Base-by-base conservation (phyloP, 257 asterid genomes). In the Lycium barbarum region DNA sequence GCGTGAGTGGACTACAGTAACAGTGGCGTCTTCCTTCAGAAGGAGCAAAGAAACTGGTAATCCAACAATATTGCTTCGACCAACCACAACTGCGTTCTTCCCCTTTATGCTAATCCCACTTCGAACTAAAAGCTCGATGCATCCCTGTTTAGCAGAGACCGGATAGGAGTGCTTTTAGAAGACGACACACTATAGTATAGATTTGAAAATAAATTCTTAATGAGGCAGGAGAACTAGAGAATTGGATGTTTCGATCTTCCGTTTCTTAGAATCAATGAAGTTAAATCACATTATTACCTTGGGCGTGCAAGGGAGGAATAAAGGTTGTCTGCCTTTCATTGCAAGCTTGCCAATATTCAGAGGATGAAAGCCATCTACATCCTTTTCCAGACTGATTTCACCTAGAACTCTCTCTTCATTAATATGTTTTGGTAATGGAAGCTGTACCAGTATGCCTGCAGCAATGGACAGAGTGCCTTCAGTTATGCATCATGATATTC, bases 341-440 rank as follows among this genome's bases (percentile, higher is more conserved):
- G 99, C 98, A 88, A 96, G 94, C 90, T 95, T 95, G 86, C 99
- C 98, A 79, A 96, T 93, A 90, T 96, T 94, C 49, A 93, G 89
- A 82, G 99, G 99, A 88, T 95, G 98, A 90, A 96, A 96, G 26
- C 98, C 99, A 87, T 96, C 99, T 1, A 95, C 99, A 86, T 96
- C 99, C 89, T 96, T 96, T 36, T 90, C 97, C 71, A 96, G 90
- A 74, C 96, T 92, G 84, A 96, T 95, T 88, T 96, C 98, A 54
- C 85, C 84, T 61, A 96, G 81, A 18, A 96, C 90, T 72, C 88
- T 93, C 93, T 94, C 99, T 88, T 96, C 99, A 82, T 91, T 92
- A 74, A 96, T 92, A 85, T 95, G 99, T 89, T 92, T 96, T 68
- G 99, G 98, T 86, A 96, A 85, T 2, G 99, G 99, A 84, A 96